Evolutionary conservation across 352 stramenopile species (phyloP).

Genomic region (Pythium phragmitis): DNA sequence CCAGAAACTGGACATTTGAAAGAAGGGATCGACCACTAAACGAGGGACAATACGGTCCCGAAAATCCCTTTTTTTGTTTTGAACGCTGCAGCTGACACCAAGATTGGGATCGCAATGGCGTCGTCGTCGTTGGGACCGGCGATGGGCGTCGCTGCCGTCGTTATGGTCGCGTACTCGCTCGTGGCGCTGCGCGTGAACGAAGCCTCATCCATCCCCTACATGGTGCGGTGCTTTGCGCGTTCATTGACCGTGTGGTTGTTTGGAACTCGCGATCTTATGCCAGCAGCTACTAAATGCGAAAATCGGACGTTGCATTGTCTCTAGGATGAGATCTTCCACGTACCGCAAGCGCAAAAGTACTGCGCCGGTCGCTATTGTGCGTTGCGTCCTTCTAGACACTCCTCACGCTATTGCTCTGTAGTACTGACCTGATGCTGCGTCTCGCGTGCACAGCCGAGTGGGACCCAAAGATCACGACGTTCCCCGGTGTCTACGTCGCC

Average conservation of each 20-base stretch:
- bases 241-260: neutral
- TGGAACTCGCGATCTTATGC: conserved; percentile 8
- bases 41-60: conserved; percentile 8
- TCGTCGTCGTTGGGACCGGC: conserved; percentile 1
- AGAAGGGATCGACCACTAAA: neutral
- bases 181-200: conserved; percentile 40
- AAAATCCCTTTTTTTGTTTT: conserved; percentile 2
- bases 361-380: conserved; percentile 66
- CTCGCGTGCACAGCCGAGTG: conserved; percentile 50
- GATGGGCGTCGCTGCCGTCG: conserved; percentile 15
- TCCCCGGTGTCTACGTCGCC: conserved; percentile 84
- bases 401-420: neutral
- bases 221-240: conserved; percentile 35
- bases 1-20: neutral
- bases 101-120: neutral
- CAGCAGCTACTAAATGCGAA: neutral
- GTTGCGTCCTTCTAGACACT: conserved; percentile 11
- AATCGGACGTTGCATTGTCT: neutral
- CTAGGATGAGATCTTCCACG: conserved; percentile 87
- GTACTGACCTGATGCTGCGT: neutral
- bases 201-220: conserved; percentile 50
- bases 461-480: conserved; percentile 93
- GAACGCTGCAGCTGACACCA: neutral
- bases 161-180: conserved; percentile 30
- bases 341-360: conserved; percentile 80